Percentiles rank a stretch among this genome's conserved stretches.
These are phyloP conservation scores for Coniella lustricola DNA, from an alignment of 2,329 filamentous ascomycete species.

Conservation along the genomic window DNA sequence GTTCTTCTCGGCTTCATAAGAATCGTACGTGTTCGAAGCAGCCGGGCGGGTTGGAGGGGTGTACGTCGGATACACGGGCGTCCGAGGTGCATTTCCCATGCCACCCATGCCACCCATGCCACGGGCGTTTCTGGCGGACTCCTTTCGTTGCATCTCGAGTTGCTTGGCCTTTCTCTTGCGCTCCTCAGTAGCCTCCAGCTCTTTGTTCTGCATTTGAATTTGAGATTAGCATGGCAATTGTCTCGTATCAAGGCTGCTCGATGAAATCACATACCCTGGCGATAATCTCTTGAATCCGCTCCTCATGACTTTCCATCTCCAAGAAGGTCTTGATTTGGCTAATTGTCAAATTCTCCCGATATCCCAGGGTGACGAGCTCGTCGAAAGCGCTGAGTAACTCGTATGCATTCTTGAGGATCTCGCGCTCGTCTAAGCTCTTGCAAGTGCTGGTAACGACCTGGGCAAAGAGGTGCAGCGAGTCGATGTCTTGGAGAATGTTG, in stretches of 20 bases:
- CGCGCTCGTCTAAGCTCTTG: slow-evolving; percentile 90
- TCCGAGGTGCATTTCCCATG: slow-evolving; percentile 52
- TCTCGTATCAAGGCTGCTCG: neutral
- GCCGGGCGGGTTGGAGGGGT: slow-evolving; percentile 69
- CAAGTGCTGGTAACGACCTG: slow-evolving; percentile 96
- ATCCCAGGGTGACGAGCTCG: slow-evolving; percentile 90
- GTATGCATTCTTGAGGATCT: slow-evolving; percentile 91
- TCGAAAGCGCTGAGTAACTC: slow-evolving; percentile 96
- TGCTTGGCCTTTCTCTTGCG: slow-evolving; percentile 98
- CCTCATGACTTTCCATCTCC: slow-evolving; percentile 98
- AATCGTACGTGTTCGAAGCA: slow-evolving; percentile 78
- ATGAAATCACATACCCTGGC: slow-evolving; percentile 69
- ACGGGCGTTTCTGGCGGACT: slow-evolving; percentile 72
- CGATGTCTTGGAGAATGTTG: slow-evolving; percentile 98
- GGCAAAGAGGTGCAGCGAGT: slow-evolving; percentile 94
- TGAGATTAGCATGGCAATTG: slow-evolving; percentile 7
- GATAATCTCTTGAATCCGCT: slow-evolving; percentile 98
- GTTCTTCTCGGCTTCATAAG: slow-evolving; percentile 96
- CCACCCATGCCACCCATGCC: slow-evolving; percentile 28
- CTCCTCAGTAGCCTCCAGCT: slow-evolving; percentile 95
- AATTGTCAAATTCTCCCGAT: slow-evolving; percentile 91
- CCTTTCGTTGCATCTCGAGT: slow-evolving; percentile 97
- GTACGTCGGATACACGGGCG: slow-evolving; percentile 83
- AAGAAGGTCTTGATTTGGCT: slow-evolving; percentile 98
- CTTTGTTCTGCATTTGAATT: slow-evolving; percentile 85